A percentile compares a stretch with the other conserved stretches of the same genome.
Conservation (phyloP, 169 alveolate genomes). For the Eimeria praecox region DNA sequence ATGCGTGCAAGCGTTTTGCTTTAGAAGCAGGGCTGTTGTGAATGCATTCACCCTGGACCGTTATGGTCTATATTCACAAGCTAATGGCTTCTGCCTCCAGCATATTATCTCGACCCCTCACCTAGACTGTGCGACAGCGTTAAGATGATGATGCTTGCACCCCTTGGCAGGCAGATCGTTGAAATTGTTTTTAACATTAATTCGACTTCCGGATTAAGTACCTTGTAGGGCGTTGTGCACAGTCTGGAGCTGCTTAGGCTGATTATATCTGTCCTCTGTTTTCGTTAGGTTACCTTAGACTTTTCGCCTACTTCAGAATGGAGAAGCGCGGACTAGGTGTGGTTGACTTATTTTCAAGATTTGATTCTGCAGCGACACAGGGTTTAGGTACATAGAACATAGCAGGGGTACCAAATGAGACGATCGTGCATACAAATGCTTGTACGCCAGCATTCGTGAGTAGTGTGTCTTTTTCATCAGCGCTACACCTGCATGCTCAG, state of each 20-base stretch:
- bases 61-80: not conserved
- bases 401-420: not conserved
- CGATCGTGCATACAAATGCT: not conserved
- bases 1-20: not conserved
- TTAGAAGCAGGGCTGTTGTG: not conserved
- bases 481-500: not conserved
- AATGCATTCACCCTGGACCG: not conserved
- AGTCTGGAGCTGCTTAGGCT: not conserved
- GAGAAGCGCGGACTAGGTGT: not conserved
- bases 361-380: not conserved
- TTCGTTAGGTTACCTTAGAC: not conserved
- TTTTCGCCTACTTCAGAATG: not conserved
- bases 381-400: not conserved
- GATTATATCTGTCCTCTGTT: not conserved
- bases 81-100: not conserved
- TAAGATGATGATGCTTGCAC: not conserved
- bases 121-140: constrained; percentile 4
- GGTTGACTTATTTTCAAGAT: not conserved
- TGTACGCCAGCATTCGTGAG: not conserved
- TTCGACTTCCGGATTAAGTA: not conserved
- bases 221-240: not conserved
- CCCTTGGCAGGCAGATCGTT: not conserved
- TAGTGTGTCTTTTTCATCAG: not conserved
- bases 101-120: not conserved
- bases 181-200: not conserved